Evolutionary conservation across 257 asterid species (phyloP).

Genomic region (Solanum pinnatisectum): DNA sequence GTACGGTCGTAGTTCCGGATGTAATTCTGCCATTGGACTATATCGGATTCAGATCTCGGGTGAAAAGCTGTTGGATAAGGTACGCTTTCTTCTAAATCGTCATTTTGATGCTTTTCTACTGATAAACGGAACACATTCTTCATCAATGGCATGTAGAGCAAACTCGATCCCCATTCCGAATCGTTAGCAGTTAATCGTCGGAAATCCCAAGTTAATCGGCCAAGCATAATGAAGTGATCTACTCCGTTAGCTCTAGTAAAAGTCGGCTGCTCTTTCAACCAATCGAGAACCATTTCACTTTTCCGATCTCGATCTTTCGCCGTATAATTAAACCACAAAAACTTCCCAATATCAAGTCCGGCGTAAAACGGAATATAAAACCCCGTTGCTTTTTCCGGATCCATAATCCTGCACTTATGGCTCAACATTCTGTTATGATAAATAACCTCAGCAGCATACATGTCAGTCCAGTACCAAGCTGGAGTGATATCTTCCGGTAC

Average conservation of each 20-base stretch:
- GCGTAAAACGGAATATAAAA: slow-evolving; percentile 59
- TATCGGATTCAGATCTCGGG: slow-evolving; percentile 16
- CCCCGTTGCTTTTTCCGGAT: slow-evolving; percentile 44
- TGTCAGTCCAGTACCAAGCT: slow-evolving; percentile 57
- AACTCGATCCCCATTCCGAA: slow-evolving; percentile 43
- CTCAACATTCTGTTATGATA: slow-evolving; percentile 33
- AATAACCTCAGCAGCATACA: slow-evolving; percentile 40
- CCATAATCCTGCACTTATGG: slow-evolving; percentile 36
- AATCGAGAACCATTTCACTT: slow-evolving; percentile 30
- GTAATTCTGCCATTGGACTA: slow-evolving; percentile 14
- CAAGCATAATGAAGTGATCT: slow-evolving; percentile 47
- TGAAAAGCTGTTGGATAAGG: slow-evolving; percentile 36
- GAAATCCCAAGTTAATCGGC: slow-evolving; percentile 68
- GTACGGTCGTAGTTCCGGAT: slow-evolving; percentile 10
- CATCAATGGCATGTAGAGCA: slow-evolving; percentile 47
- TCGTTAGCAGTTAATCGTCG: slow-evolving; percentile 39
- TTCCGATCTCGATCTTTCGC: slow-evolving; percentile 31
- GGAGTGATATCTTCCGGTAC: slow-evolving; percentile 25
- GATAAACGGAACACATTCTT: slow-evolving; percentile 31
- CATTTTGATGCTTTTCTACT: slow-evolving; percentile 27
- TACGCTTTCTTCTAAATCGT: slow-evolving; percentile 17
- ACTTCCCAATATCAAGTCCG: slow-evolving; percentile 50
- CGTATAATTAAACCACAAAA: slow-evolving; percentile 48
- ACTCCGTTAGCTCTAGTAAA: slow-evolving; percentile 38
- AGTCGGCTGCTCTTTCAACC: slow-evolving; percentile 23